These are phyloP conservation scores for Pilatotrama ljubarskyi DNA, from an alignment of 768 basidiomycete genomes.

Conservation along the genomic window DNA sequence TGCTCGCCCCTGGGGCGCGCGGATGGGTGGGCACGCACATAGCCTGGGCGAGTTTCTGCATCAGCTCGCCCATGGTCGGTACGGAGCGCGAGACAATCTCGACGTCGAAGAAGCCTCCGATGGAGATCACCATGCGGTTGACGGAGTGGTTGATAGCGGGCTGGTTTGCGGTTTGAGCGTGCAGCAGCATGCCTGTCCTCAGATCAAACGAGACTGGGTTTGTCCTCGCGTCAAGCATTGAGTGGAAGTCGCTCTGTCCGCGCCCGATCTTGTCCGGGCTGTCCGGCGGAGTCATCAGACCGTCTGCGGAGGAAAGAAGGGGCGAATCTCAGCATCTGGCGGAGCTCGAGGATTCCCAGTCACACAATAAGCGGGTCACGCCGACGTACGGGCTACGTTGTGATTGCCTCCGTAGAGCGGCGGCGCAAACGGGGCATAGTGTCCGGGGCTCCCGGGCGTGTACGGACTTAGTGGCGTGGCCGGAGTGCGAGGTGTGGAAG, in stretches of 20 bases:
- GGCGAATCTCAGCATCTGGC: constrained; percentile 5
- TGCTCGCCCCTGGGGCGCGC: not conserved
- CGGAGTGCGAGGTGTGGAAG: constrained; percentile 19
- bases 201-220: constrained; percentile 14
- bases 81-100: constrained; percentile 6
- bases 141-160: constrained; percentile 18
- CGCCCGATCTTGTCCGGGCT: constrained; percentile 18
- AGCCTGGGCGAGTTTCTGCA: constrained; percentile 4
- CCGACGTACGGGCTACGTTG: constrained; percentile 15
- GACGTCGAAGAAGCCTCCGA: constrained; percentile 4
- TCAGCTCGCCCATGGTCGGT: constrained; percentile 17
- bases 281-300: constrained; percentile 24
- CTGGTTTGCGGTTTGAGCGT: not conserved
- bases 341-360: not conserved
- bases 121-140: constrained; percentile 2
- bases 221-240: constrained; percentile 4
- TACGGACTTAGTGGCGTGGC: constrained; percentile 3
- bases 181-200: not conserved
- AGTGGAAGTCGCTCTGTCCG: constrained; percentile 6
- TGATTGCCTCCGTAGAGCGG: not conserved
- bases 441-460: constrained; percentile 6
- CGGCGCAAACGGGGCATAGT: constrained; percentile 6
- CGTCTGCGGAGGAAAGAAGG: constrained; percentile 13
- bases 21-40: constrained; percentile 1
- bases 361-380: constrained; percentile 11